phyloP scores from a whole-genome alignment of 2,329 filamentous ascomycete species.

The Penicillium sp. region DNA sequence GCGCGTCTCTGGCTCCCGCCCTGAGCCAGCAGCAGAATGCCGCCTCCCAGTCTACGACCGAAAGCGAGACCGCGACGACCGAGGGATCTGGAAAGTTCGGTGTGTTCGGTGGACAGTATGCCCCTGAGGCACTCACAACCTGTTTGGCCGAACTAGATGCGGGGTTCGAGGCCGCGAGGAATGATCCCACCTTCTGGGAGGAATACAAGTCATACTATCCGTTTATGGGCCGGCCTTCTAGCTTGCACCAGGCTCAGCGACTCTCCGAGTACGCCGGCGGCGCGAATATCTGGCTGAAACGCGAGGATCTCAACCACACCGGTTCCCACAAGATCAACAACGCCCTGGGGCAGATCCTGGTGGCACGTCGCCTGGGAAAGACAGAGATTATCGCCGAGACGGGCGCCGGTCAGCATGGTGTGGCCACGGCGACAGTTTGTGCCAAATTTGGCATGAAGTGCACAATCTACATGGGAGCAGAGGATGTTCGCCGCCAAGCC shows the following conservation, averaged over 20 bases:
- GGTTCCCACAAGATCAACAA: slow-evolving; percentile 99
- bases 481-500: slow-evolving; percentile 93
- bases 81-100: slow-evolving; percentile 60
- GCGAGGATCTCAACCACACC: slow-evolving; percentile 96
- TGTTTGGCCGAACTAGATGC: slow-evolving; percentile 87
- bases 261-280: slow-evolving; percentile 87
- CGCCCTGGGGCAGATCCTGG: slow-evolving; percentile 85
- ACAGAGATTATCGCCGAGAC: slow-evolving; percentile 98
- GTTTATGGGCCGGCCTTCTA: slow-evolving; percentile 94
- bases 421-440: slow-evolving; percentile 94
- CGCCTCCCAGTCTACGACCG: no score
- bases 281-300: slow-evolving; percentile 96
- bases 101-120: slow-evolving; percentile 95
- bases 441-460: slow-evolving; percentile 99
- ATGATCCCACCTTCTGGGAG: slow-evolving; percentile 93
- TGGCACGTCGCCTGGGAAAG: slow-evolving; percentile 86
- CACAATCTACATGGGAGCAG: slow-evolving; percentile 97
- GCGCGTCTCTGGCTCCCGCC: no score
- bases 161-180: slow-evolving; percentile 83
- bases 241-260: slow-evolving; percentile 83
- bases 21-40: no score
- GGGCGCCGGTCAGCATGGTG: slow-evolving; percentile 95
- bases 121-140: slow-evolving; percentile 97
- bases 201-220: slow-evolving; percentile 95
- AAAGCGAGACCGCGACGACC: no score